Evolutionary conservation across 768 basidiomycete species (phyloP).

Genomic region (Amanita thiersii): DNA sequence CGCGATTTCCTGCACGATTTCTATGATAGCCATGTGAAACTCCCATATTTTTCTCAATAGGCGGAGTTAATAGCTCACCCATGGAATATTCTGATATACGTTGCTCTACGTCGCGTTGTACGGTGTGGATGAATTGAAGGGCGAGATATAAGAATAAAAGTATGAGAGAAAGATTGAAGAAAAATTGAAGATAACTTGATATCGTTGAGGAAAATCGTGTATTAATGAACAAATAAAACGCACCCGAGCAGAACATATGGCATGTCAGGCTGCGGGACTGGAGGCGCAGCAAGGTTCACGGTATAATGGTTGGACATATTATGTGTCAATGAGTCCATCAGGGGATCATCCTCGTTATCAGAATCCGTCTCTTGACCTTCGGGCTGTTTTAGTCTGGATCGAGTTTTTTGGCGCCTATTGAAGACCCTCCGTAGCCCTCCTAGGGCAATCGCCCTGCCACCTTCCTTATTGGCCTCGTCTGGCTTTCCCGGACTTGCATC

Average conservation of each 20-base stretch:
- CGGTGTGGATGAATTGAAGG: conserved; percentile 80
- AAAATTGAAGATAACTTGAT: conserved; percentile 82
- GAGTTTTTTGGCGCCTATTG: conserved; percentile 47
- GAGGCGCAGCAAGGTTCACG: conserved; percentile 64
- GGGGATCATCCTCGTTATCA: conserved; percentile 36
- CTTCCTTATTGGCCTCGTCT: conserved; percentile 29
- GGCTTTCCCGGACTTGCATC: conserved; percentile 55
- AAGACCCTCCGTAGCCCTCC: conserved; percentile 63
- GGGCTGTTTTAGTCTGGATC: conserved; percentile 19
- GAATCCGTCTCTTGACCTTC: conserved; percentile 29
- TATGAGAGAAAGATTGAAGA: conserved; percentile 85
- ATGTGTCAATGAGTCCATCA: conserved; percentile 31
- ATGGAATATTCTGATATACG: conserved; percentile 83
- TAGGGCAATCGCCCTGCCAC: conserved; percentile 45
- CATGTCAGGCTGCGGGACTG: conserved; percentile 47
- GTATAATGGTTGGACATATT: conserved; percentile 78
- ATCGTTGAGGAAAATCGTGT: conserved; percentile 10
- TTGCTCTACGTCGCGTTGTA: conserved; percentile 84
- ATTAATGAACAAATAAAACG: conserved; percentile 19
- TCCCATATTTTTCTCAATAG: neutral
- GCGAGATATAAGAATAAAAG: conserved; percentile 78
- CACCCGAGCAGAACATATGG: conserved; percentile 87
- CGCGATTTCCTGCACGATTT: conserved; percentile 89
- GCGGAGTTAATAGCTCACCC: conserved; percentile 41
- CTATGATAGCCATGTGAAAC: conserved; percentile 24